Evolutionary conservation across 129 eudicot species (phyloP).

Genomic region (Scalesia atractyloides): DNA sequence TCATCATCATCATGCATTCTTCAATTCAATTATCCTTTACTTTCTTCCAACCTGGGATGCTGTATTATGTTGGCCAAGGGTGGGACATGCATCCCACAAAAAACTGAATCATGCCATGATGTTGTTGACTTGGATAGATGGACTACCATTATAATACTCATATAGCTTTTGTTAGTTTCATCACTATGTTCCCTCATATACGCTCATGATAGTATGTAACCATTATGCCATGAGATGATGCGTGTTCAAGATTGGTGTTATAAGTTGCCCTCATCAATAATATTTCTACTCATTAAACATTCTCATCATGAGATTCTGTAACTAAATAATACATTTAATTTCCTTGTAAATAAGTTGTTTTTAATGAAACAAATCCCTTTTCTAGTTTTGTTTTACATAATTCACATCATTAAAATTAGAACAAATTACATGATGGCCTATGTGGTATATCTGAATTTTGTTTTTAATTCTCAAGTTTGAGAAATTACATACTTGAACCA

Average conservation of each 20-base stretch:
- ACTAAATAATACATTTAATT: background rate
- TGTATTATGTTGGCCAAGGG: constrained; percentile 43
- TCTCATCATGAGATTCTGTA: constrained; percentile 8
- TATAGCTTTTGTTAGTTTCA: constrained; percentile 23
- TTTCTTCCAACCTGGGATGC: constrained; percentile 49
- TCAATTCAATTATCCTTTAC: constrained; percentile 25
- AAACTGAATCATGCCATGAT: constrained; percentile 37
- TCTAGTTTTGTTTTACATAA: too few relatives aligned
- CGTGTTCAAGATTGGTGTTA: constrained; percentile 36
- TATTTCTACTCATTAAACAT: constrained; percentile 15
- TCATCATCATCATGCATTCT: constrained; percentile 38
- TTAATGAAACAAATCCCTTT: background rate
- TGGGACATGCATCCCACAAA: constrained; percentile 42
- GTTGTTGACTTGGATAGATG: constrained; percentile 34
- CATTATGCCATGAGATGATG: constrained; percentile 35
- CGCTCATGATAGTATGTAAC: constrained; percentile 20
- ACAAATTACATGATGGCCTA: too few relatives aligned
- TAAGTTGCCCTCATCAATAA: constrained; percentile 28
- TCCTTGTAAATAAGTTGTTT: background rate
- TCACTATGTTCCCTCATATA: constrained; percentile 39
- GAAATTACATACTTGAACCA: too few relatives aligned
- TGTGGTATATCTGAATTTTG: too few relatives aligned
- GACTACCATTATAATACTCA: constrained; percentile 33
- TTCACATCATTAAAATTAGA: too few relatives aligned
- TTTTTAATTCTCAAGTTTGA: too few relatives aligned